Percentiles rank a stretch among this genome's conserved stretches.
Evolutionary conservation across 805 yeast genomes (phyloP).

Genomic region (Ogataea siamensis): DNA sequence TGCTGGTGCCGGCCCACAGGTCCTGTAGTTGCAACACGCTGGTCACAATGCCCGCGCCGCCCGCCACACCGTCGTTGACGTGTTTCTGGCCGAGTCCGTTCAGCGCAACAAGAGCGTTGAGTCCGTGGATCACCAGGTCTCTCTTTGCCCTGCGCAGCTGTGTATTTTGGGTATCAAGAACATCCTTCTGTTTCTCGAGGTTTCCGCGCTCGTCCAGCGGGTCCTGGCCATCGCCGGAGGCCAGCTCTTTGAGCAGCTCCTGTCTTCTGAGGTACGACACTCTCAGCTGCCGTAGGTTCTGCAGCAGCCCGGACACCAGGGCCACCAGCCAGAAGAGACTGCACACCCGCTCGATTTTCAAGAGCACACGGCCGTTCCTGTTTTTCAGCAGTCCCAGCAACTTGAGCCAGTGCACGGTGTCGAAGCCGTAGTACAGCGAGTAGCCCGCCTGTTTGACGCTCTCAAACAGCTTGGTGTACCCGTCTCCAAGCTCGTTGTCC

Average conservation of each 20-base stretch:
- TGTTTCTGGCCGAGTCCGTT: conserved; percentile 60
- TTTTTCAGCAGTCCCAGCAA: conserved; percentile 53
- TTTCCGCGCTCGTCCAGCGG: conserved; percentile 28
- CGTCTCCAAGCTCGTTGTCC: conserved; percentile 69
- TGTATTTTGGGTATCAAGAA: conserved; percentile 39
- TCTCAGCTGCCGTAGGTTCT: conserved; percentile 55
- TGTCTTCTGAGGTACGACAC: conserved; percentile 37
- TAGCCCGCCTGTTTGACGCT: conserved; percentile 59
- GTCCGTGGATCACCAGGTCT: conserved; percentile 71
- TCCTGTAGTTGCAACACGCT: conserved; percentile 75
- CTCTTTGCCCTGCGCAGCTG: conserved; percentile 47
- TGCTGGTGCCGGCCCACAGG: conserved; percentile 54
- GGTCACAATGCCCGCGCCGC: conserved; percentile 81
- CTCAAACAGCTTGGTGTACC: conserved; percentile 48
- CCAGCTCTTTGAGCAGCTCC: conserved; percentile 27
- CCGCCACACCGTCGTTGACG: conserved; percentile 76
- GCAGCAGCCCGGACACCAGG: conserved; percentile 57
- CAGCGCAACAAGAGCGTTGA: conserved; percentile 74
- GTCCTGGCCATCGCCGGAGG: conserved; percentile 32
- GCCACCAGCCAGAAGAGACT: conserved; percentile 78
- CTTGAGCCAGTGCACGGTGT: conserved; percentile 60
- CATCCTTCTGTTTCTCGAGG: conserved; percentile 28
- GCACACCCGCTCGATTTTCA: conserved; percentile 54
- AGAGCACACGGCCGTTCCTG: conserved; percentile 29
- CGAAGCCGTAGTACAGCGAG: conserved; percentile 61